These are phyloP conservation scores for Bipolaris bicolor DNA, from an alignment of 2,329 filamentous ascomycete species.

Conservation along the genomic window DNA sequence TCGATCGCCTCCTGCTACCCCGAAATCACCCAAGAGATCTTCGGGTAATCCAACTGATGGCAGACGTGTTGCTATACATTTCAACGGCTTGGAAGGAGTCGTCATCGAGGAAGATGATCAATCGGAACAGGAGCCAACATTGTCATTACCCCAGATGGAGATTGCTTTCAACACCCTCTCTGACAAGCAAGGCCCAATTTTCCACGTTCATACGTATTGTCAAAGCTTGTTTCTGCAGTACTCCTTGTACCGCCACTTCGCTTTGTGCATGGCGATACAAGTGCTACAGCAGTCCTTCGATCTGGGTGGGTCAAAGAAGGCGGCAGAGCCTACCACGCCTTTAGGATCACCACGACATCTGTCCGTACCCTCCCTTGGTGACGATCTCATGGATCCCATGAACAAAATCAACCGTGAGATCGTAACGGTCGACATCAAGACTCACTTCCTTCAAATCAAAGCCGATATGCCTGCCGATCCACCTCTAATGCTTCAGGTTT, in stretches of 20 bases:
- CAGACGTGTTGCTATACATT: constrained; percentile 78
- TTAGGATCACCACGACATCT: constrained; percentile 35
- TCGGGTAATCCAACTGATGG: constrained; percentile 68
- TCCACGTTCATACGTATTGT: constrained; percentile 83
- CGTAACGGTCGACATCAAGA: constrained; percentile 80
- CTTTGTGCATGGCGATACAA: constrained; percentile 78
- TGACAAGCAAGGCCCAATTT: constrained; percentile 84
- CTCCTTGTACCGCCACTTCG: constrained; percentile 92
- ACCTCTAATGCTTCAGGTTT: constrained; percentile 88
- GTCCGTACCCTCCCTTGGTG: constrained; percentile 41
- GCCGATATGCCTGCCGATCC: constrained; percentile 87
- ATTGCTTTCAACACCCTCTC: constrained; percentile 83
- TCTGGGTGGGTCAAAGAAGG: constrained; percentile 21
- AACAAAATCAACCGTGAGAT: constrained; percentile 63
- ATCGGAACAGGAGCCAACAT: constrained; percentile 83
- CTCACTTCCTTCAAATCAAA: constrained; percentile 83
- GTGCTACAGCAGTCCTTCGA: constrained; percentile 64
- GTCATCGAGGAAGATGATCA: constrained; percentile 87
- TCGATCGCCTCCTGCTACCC: constrained; percentile 57
- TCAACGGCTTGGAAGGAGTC: constrained; percentile 84
- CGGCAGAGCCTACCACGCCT: constrained; percentile 16
- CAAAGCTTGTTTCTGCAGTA: constrained; percentile 84
- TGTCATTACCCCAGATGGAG: constrained; percentile 86
- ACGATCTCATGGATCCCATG: constrained; percentile 34
- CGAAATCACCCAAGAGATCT: constrained; percentile 59